Percentiles rank a stretch among this genome's conserved stretches.
Conservation (phyloP, 768 basidiomycete genomes). For the Leucosporidium scottii region DNA sequence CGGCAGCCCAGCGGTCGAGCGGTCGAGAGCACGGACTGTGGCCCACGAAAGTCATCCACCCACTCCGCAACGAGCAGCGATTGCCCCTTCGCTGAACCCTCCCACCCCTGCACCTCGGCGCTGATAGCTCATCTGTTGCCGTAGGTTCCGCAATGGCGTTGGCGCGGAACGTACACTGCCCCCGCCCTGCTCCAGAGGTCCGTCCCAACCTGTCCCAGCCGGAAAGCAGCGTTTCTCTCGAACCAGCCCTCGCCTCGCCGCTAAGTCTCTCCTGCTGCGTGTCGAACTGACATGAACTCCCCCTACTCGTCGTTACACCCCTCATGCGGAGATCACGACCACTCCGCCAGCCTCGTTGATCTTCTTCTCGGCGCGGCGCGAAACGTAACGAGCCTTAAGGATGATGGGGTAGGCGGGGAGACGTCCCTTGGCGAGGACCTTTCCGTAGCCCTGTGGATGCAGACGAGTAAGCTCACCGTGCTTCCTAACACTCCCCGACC, state of each 20-base stretch:
- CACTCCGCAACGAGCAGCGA: not conserved
- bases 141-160: not conserved
- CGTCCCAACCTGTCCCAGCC: too few relatives aligned
- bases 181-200: too few relatives aligned
- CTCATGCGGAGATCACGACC: conserved; percentile 81
- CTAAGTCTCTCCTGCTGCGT: not conserved
- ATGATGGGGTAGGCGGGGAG: conserved; percentile 84
- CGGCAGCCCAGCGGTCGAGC: too few relatives aligned
- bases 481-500: not conserved
- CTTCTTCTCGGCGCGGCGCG: conserved; percentile 39
- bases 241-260: too few relatives aligned
- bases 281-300: not conserved
- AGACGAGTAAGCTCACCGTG: conserved; percentile 21
- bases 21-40: too few relatives aligned
- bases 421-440: conserved; percentile 91
- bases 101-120: not conserved
- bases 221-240: too few relatives aligned
- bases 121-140: too few relatives aligned
- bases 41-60: too few relatives aligned
- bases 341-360: conserved; percentile 75
- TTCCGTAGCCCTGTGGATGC: conserved; percentile 71
- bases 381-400: conserved; percentile 73
- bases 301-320: not conserved
- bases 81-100: not conserved
- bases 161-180: too few relatives aligned